These are phyloP conservation scores for Neostapfia colusana DNA, from an alignment of 176 grass and related monocot genomes.

Conservation along the genomic window DNA sequence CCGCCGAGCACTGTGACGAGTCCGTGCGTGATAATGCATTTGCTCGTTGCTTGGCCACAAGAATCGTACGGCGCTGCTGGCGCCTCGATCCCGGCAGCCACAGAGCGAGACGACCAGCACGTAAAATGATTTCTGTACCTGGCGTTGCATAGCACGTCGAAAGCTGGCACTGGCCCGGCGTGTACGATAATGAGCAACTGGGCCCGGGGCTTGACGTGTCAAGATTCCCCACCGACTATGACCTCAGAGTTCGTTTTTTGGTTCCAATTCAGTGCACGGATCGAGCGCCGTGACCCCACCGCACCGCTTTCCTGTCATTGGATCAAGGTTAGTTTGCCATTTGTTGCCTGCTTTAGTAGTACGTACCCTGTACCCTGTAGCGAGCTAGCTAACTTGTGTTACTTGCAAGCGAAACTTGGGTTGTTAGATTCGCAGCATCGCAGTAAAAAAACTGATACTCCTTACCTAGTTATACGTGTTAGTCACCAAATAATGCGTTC, in stretches of 20 bases:
- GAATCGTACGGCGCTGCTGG: too few species aligned
- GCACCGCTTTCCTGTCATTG: not conserved
- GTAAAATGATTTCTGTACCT: too few species aligned
- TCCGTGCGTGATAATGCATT: too few species aligned
- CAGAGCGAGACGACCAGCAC: not conserved
- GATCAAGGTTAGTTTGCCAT: not conserved
- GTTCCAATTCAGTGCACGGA: conserved; percentile 47
- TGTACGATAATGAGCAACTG: not conserved
- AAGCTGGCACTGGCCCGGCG: not conserved
- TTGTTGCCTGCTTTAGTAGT: not conserved
- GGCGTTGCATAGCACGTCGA: conserved; percentile 32
- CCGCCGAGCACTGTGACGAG: too few species aligned
- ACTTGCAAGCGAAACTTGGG: conserved; percentile 29
- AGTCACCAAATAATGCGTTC: not conserved
- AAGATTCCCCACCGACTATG: conserved; percentile 8
- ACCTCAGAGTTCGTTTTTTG: conserved; percentile 35
- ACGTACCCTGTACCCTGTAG: too few species aligned
- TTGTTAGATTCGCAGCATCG: conserved; percentile 3
- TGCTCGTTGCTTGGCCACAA: too few species aligned
- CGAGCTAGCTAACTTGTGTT: conserved; percentile 7
- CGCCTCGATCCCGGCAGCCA: too few species aligned
- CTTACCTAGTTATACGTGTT: too few species aligned
- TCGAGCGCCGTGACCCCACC: conserved; percentile 28
- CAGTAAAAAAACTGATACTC: not conserved
- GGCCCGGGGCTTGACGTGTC: conserved; percentile 9